Evolutionary conservation across 164 flowering plant species (phyloP).

Genomic region (Nelumbo lutea): DNA sequence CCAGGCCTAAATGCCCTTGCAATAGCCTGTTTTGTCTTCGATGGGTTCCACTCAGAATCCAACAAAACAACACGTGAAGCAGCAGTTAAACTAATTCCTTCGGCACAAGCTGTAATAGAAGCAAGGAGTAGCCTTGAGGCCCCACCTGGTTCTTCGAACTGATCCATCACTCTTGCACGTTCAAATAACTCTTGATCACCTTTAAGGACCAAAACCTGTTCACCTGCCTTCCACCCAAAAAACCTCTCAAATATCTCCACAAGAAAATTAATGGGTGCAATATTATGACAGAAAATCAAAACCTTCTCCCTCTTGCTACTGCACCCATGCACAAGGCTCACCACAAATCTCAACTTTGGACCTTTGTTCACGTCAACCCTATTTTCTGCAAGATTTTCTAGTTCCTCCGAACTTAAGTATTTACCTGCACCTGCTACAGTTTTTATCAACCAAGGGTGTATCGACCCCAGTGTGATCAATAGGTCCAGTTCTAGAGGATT

Average conservation of each 20-base stretch:
- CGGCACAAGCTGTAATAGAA: slow-evolving; percentile 84
- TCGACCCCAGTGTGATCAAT: slow-evolving; percentile 68
- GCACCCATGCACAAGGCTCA: slow-evolving; percentile 62
- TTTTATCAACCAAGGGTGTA: slow-evolving; percentile 81
- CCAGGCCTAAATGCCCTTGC: slow-evolving; percentile 98
- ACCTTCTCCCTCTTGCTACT: slow-evolving; percentile 61
- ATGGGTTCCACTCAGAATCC: slow-evolving; percentile 98
- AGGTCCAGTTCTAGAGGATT: slow-evolving; percentile 74
- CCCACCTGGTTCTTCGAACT: slow-evolving; percentile 63
- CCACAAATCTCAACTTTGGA: slow-evolving; percentile 74
- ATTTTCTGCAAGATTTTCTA: slow-evolving; percentile 40
- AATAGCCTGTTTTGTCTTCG: slow-evolving; percentile 94
- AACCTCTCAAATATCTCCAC: slow-evolving; percentile 50
- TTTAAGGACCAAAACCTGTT: slow-evolving; percentile 64
- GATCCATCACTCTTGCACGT: slow-evolving; percentile 74
- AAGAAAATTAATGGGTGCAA: slow-evolving; percentile 70
- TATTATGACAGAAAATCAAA: slow-evolving; percentile 77
- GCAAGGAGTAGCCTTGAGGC: slow-evolving; percentile 65
- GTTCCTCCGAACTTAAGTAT: slow-evolving; percentile 38
- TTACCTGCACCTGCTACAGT: slow-evolving; percentile 46
- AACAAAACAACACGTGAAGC: slow-evolving; percentile 90
- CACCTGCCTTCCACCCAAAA: slow-evolving; percentile 65
- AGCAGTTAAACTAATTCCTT: slow-evolving; percentile 91
- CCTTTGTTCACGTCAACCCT: slow-evolving; percentile 52
- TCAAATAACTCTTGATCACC: slow-evolving; percentile 82